Percentiles rank a stretch among this genome's conserved stretches.
Evolutionary conservation across 768 basidiomycete species (phyloP).

Genomic region (Boletus eberwhitei): DNA sequence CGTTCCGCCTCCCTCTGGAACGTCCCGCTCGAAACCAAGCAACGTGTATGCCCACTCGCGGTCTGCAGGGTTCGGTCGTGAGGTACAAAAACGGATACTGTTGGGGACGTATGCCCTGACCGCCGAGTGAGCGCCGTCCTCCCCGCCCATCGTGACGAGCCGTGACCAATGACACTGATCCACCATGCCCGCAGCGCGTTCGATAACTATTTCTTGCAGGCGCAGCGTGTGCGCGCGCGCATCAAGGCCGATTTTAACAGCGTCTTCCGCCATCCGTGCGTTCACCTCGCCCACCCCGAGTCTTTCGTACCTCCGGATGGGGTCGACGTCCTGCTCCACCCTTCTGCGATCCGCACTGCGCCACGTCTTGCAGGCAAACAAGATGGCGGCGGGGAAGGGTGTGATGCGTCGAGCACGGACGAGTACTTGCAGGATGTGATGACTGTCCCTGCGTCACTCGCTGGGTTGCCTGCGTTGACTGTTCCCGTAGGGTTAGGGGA

Average conservation of each 20-base stretch:
- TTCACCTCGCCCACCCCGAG: conserved; percentile 32
- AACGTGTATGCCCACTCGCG: conserved; percentile 65
- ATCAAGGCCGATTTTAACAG: conserved; percentile 71
- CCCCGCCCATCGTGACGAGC: background rate
- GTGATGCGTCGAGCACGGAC: conserved; percentile 34
- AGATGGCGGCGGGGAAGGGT: conserved; percentile 1
- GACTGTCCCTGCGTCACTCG: conserved; percentile 89
- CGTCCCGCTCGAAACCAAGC: conserved; percentile 47
- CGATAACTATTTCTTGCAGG: conserved; percentile 95
- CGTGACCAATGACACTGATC: background rate
- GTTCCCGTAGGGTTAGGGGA: conserved; percentile 53
- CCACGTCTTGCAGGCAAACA: conserved; percentile 44
- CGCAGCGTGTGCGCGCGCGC: conserved; percentile 71
- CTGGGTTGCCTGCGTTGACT: conserved; percentile 79
- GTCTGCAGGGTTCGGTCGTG: conserved; percentile 70
- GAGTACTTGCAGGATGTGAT: conserved; percentile 89
- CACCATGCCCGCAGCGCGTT: conserved; percentile 62
- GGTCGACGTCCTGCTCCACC: conserved; percentile 84
- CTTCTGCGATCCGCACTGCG: conserved; percentile 83
- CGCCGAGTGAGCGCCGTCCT: conserved; percentile 64
- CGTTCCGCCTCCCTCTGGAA: conserved; percentile 38
- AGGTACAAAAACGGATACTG: conserved; percentile 84
- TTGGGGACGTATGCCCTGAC: conserved; percentile 90
- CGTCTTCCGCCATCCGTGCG: conserved; percentile 61
- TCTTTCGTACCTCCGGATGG: conserved; percentile 17